Percentiles rank a stretch among this genome's conserved stretches.
These are phyloP conservation scores for Fusarium agapanthi DNA, from an alignment of 2,329 filamentous ascomycete species.

Conservation along the genomic window DNA sequence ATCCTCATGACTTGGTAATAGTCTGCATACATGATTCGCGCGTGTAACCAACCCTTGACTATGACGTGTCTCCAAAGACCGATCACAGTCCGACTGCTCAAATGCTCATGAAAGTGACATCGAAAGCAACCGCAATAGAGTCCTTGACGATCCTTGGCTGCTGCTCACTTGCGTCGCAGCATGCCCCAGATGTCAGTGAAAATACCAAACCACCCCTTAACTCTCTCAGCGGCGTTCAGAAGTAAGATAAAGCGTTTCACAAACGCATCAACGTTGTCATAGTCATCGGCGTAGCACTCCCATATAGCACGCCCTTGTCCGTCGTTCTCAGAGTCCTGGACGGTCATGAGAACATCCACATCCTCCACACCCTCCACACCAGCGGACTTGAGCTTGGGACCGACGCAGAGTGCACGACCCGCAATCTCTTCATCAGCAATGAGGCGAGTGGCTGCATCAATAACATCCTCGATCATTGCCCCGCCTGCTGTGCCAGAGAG, in stretches of 20 bases:
- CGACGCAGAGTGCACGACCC: slow-evolving; percentile 66
- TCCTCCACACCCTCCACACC: slow-evolving; percentile 45
- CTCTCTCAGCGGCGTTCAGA: slow-evolving; percentile 59
- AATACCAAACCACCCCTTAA: slow-evolving; percentile 65
- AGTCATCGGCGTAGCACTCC: slow-evolving; percentile 70
- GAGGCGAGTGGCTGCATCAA: slow-evolving; percentile 70
- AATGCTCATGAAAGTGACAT: background rate
- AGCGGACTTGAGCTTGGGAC: slow-evolving; percentile 57
- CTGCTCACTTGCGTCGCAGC: slow-evolving; percentile 33
- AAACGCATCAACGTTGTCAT: slow-evolving; percentile 64
- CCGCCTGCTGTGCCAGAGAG: slow-evolving; percentile 62
- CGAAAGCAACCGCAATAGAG: background rate
- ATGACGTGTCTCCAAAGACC: background rate
- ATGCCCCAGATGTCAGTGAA: slow-evolving; percentile 40
- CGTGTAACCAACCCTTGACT: background rate
- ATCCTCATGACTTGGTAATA: background rate
- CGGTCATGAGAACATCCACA: slow-evolving; percentile 38
- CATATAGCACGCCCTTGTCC: slow-evolving; percentile 59
- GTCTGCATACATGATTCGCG: background rate
- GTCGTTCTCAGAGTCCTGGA: slow-evolving; percentile 48
- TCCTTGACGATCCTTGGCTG: background rate
- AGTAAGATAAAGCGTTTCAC: slow-evolving; percentile 61
- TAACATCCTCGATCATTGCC: slow-evolving; percentile 65
- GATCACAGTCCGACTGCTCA: too few species aligned
- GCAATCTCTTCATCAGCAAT: slow-evolving; percentile 65